A percentile compares a stretch with the other conserved stretches of the same genome.
These are phyloP conservation scores for Xylariaceae sp. DNA, from an alignment of 2,329 filamentous ascomycete genomes.

Conservation along the genomic window DNA sequence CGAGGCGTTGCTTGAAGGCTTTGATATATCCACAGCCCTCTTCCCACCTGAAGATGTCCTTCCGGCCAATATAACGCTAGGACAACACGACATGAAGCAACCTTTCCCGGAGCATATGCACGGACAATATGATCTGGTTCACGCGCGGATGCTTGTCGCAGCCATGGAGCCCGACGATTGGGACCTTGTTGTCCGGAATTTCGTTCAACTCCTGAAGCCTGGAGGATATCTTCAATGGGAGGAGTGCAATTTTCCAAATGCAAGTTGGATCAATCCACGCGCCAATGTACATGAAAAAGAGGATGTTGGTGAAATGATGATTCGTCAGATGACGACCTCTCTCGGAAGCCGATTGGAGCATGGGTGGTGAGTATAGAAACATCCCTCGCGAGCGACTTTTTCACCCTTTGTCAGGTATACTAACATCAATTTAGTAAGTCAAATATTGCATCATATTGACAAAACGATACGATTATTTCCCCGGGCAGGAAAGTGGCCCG, in stretches of 20 bases:
- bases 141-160: slow-evolving; percentile 13
- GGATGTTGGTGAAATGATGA: not conserved
- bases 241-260: slow-evolving; percentile 9
- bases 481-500: too few species aligned
- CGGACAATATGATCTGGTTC: slow-evolving; percentile 14
- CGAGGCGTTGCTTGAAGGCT: slow-evolving; percentile 13
- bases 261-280: not conserved
- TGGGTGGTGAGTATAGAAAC: too few species aligned
- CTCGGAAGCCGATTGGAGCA: not conserved
- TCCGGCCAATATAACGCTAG: slow-evolving; percentile 4
- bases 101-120: slow-evolving; percentile 13
- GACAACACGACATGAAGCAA: slow-evolving; percentile 10
- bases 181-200: slow-evolving; percentile 9
- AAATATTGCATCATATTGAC: too few species aligned
- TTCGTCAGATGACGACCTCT: not conserved
- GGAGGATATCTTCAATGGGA: slow-evolving; percentile 18
- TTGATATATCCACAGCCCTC: slow-evolving; percentile 11
- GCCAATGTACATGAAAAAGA: not conserved
- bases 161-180: slow-evolving; percentile 14
- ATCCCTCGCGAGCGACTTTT: too few species aligned
- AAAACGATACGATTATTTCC: too few species aligned
- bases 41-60: slow-evolving; percentile 4
- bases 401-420: too few species aligned
- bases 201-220: slow-evolving; percentile 9
- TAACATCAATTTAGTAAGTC: too few species aligned